Percentiles rank a stretch among this genome's conserved stretches.
These are phyloP conservation scores for Ophiocordyceps sinensis DNA, from an alignment of 2,329 filamentous ascomycete genomes.

Conservation along the genomic window DNA sequence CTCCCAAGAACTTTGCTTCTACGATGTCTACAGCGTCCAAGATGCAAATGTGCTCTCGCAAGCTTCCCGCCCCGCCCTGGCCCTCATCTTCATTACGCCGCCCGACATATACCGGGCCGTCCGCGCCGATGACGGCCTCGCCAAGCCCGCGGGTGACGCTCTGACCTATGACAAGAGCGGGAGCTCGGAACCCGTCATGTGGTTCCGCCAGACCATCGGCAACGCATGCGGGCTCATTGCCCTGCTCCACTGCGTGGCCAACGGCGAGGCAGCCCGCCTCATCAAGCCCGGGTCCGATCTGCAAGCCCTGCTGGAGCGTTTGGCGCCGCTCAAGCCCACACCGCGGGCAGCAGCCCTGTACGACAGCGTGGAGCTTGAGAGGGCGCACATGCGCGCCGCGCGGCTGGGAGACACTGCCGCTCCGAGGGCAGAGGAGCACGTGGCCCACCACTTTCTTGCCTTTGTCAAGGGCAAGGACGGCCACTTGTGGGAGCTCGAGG, in stretches of 20 bases:
- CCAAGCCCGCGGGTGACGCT: slow-evolving; percentile 7
- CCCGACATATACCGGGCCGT: slow-evolving; percentile 32
- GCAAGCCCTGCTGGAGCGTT: slow-evolving; percentile 43
- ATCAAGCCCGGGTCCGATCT: slow-evolving; percentile 41
- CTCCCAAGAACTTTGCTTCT: slow-evolving; percentile 52
- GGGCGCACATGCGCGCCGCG: slow-evolving; percentile 58
- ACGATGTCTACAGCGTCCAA: slow-evolving; percentile 71
- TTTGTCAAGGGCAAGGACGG: slow-evolving; percentile 57
- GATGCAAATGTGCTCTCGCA: slow-evolving; percentile 54
- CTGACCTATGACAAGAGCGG: slow-evolving; percentile 18
- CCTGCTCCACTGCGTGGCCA: slow-evolving; percentile 57
- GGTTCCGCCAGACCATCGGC: slow-evolving; percentile 76
- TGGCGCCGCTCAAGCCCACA: slow-evolving; percentile 43
- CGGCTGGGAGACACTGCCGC: slow-evolving; percentile 51
- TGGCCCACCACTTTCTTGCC: slow-evolving; percentile 67
- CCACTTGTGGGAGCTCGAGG: slow-evolving; percentile 68
- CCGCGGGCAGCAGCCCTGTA: slow-evolving; percentile 57
- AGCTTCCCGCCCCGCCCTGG: slow-evolving; percentile 56
- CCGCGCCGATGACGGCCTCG: slow-evolving; percentile 13
- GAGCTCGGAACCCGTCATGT: slow-evolving; percentile 50
- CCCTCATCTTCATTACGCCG: slow-evolving; percentile 69
- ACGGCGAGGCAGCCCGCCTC: slow-evolving; percentile 44
- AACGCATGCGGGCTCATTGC: slow-evolving; percentile 74
- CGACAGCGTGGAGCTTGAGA: slow-evolving; percentile 53
- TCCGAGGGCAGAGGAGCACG: slow-evolving; percentile 43